Base-by-base conservation (phyloP, 495 filamentous ascomycete genomes). In the Darksidea phi region DNA sequence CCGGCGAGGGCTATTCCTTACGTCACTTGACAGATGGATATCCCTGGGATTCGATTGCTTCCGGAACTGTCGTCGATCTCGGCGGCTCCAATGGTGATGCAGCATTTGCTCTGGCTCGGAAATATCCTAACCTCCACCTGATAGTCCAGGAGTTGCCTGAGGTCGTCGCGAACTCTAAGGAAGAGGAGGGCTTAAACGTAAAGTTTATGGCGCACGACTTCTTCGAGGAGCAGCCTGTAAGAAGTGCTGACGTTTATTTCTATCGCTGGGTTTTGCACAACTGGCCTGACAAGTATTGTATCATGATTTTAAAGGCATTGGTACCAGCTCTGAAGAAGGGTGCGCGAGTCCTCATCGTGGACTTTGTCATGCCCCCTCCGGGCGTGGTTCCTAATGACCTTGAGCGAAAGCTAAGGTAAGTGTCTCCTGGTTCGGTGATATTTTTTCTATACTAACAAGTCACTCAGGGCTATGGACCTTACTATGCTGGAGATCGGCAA, bases 371-470 rank as follows among this genome's bases (percentile, higher is more conserved):
- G 52, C 48, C 48, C 26, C 34, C 25, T 23, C 20, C 34, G 23
- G 32, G 21, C 24, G 21, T 28, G 50, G 13, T 20, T 12, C 18
- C 17, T 23, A 52, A 34, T 36, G 25, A 55, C 57, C 64, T 5
- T 67, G 64, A 73, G 72, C 71, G 13, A 72, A 77, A 8, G 71
- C 69, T 25, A 2, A 20, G 47, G 47, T 28, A 20, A 43, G 41
- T 43, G 41, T 43, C 15, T 43, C 4, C 28, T 32, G 28, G 28
- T 32, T 10, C 10, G 28, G 28, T 32, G 28, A 32, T 32, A 32
- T 32, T 4, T 32, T 32, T 3, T 4, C 28, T 32, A 4, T 10
- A 10, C 28, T 32, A 32, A 32, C 28, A 45, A 3, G 3, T 45
- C 12, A 13, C 15, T 17, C 12, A 45, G 42, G 42, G 4, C 4